A percentile compares a stretch with the other conserved stretches of the same genome.
Evolutionary conservation across 2,329 filamentous ascomycete genomes (phyloP).

Genomic region (Chrysosporium keratinophilum): DNA sequence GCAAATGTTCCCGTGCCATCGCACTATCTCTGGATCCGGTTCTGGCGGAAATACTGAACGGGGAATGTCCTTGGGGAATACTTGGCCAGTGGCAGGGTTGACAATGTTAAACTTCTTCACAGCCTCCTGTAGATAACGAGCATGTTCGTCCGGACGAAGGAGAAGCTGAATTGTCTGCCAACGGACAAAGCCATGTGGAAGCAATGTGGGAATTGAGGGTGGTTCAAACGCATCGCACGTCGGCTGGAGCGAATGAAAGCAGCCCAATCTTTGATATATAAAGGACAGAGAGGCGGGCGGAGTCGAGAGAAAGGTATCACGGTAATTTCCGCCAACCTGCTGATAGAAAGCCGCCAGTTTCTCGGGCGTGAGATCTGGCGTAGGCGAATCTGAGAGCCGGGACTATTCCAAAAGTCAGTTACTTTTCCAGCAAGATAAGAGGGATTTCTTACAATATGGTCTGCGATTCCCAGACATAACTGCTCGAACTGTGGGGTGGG

Average conservation of each 20-base stretch:
- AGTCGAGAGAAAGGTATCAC: slow-evolving; percentile 67
- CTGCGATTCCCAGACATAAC: slow-evolving; percentile 57
- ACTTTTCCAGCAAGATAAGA: not conserved
- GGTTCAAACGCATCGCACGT: slow-evolving; percentile 57
- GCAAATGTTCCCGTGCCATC: slow-evolving; percentile 74
- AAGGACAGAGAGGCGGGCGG: slow-evolving; percentile 68
- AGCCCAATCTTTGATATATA: slow-evolving; percentile 85
- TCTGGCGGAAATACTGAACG: slow-evolving; percentile 60
- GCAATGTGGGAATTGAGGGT: slow-evolving; percentile 73
- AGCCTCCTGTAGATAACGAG: slow-evolving; percentile 69
- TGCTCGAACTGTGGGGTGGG: slow-evolving; percentile 58
- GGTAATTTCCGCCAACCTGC: slow-evolving; percentile 63
- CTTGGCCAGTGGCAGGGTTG: slow-evolving; percentile 53
- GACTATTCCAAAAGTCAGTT: slow-evolving; percentile 10
- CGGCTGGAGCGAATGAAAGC: slow-evolving; percentile 76
- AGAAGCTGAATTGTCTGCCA: slow-evolving; percentile 91
- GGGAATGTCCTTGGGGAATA: slow-evolving; percentile 52
- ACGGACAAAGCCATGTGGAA: slow-evolving; percentile 71
- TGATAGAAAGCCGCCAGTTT: slow-evolving; percentile 72
- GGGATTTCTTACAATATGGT: slow-evolving; percentile 50
- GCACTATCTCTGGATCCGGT: slow-evolving; percentile 68
- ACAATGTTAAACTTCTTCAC: slow-evolving; percentile 66
- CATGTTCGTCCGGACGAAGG: slow-evolving; percentile 78
- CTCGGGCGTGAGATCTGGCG: slow-evolving; percentile 44
- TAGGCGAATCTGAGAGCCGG: slow-evolving; percentile 20